Evolutionary conservation across 306 rosid genomes (phyloP), one percentile per base, ranked within the genome.

Genomic region (Gillenia trifoliata): DNA sequence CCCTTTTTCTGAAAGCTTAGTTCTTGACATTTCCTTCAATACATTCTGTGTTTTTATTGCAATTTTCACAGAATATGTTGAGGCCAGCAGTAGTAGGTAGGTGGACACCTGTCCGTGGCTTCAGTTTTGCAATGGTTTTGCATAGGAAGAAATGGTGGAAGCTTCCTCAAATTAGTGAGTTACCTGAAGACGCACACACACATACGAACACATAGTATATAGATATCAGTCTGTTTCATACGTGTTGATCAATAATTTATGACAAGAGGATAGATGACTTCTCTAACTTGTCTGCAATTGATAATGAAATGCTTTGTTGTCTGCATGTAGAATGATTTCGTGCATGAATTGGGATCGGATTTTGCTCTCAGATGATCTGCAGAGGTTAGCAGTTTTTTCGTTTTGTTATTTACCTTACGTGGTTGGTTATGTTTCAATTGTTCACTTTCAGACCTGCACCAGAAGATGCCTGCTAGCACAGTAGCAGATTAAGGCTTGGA

Each of bases 311-410:
- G 22, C 67, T 71, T 47, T 34, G 72, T 78, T 64, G 34, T 61
- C 41, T 86, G 43, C 72, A 77, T 82, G 83, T 73, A 94, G 98
- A 94, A 94, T 82, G 98, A 94, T 87, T 82, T 94, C 81, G 98
- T 94, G 77, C 97, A 91, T 82, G 96, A 97, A 80, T 94, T 97
- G 98, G 98, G 98, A 77, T 70, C 91, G 85, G 98, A 94, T 86
- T 94, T 94, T 69, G 97, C 98, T 84, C 97, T 94, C 62, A 82
- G 97, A 86, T 89, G 97, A 91, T 94, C 97, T 70, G 94, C 87
- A 68, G 91, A 90, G 96, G 98, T 94, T 20, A 83, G 91, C 63
- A 68, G 56, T 77, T 77, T 84, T 64, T 60, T 17, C 22, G 47
- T 68, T 38, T 64, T 77, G n/a, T n/a, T n/a, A n/a, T n/a, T n/a